A percentile compares a stretch with the other conserved stretches of the same genome.
These are phyloP conservation scores for Trichosanthes truncata DNA, from an alignment of 306 rosid species.

Conservation along the genomic window DNA sequence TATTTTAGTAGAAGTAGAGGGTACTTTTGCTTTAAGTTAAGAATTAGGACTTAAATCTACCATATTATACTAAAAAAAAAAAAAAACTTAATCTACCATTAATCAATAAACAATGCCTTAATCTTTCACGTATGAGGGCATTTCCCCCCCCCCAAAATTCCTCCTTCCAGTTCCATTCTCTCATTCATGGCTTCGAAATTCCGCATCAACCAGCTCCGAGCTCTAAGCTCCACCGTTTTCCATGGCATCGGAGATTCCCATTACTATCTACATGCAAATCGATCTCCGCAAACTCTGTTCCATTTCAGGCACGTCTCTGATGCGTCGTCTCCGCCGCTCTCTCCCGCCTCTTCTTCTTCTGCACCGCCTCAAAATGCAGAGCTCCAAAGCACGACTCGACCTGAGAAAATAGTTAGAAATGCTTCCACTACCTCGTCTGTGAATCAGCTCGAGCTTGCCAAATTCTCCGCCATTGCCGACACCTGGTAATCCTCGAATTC, in stretches of 20 bases:
- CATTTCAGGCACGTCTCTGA: constrained; percentile 33
- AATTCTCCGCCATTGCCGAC: constrained; percentile 66
- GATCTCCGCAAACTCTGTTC: neutral
- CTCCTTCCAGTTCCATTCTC: neutral
- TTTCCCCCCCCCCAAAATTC: neutral
- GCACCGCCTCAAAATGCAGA: constrained; percentile 22
- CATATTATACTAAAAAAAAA: no score
- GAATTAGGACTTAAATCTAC: neutral
- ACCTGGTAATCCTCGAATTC: constrained; percentile 41
- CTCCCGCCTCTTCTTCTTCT: constrained; percentile 3
- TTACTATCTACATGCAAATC: neutral
- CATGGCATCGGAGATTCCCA: constrained; percentile 1
- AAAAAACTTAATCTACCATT: no score
- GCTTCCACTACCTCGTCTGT: constrained; percentile 39
- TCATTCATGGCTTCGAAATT: constrained; percentile 28
- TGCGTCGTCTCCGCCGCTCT: constrained; percentile 7
- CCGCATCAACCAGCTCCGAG: constrained; percentile 23
- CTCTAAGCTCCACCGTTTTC: constrained; percentile 8
- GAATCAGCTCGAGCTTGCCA: constrained; percentile 54
- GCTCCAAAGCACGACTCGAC: neutral
- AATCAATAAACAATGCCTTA: no score
- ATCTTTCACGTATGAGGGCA: neutral
- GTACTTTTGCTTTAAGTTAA: no score
- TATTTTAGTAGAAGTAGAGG: no score
- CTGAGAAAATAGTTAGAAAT: neutral